Conservation (phyloP, 768 basidiomycete genomes). For the Phylloporus sp. region DNA sequence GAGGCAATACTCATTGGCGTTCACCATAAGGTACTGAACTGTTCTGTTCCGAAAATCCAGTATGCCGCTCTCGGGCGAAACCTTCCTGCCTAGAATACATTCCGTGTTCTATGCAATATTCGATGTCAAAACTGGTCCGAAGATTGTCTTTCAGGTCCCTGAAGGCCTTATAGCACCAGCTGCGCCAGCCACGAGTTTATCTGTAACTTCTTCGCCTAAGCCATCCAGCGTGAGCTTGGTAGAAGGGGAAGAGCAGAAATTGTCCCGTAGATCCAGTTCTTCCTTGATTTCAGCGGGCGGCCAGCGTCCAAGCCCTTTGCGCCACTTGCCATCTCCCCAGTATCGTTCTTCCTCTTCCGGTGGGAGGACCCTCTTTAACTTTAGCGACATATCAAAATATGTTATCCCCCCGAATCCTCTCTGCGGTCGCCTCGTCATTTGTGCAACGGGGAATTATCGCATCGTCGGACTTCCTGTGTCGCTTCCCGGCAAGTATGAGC, state of each 20-base stretch:
- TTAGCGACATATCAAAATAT: conserved; percentile 89
- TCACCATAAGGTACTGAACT: too few species aligned
- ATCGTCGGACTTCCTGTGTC: conserved; percentile 91
- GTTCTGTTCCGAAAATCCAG: background rate
- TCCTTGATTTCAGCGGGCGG: conserved; percentile 47
- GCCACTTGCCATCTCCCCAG: conserved; percentile 39
- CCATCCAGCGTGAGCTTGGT: conserved; percentile 28
- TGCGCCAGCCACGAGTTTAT: conserved; percentile 28
- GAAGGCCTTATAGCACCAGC: conserved; percentile 73
- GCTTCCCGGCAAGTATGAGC: conserved; percentile 68
- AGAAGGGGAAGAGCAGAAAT: conserved; percentile 34
- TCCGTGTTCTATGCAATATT: conserved; percentile 95
- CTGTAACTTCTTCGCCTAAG: conserved; percentile 33
- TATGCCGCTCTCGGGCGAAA: conserved; percentile 54
- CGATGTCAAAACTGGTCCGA: conserved; percentile 79
- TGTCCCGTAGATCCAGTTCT: conserved; percentile 51
- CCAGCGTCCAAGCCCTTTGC: conserved; percentile 41
- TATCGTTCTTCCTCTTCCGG: conserved; percentile 50
- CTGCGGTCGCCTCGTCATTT: conserved; percentile 86
- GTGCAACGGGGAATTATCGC: conserved; percentile 74
- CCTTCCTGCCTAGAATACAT: conserved; percentile 73
- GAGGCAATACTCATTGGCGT: background rate
- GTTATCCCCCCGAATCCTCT: conserved; percentile 85
- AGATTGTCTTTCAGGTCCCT: conserved; percentile 91
- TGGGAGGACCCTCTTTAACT: conserved; percentile 67